Evolutionary conservation across 768 basidiomycete species (phyloP).

Genomic region (Tubosaeta sp.): DNA sequence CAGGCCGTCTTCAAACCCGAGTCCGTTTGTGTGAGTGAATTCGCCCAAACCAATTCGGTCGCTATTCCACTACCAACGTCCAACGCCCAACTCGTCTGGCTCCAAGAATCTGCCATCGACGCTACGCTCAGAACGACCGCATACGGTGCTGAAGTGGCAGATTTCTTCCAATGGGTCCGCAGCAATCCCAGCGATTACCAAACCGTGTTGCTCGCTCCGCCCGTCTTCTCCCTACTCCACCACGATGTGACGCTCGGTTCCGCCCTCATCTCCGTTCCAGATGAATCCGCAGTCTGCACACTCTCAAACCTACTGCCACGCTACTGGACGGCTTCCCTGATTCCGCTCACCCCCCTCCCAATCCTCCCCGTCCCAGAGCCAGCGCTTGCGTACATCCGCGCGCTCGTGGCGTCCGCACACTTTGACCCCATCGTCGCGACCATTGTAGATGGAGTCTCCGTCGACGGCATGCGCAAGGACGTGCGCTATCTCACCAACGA

Average conservation of each 20-base stretch:
- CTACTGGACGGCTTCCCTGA: constrained; percentile 65
- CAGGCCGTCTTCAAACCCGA: constrained; percentile 46
- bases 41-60: neutral
- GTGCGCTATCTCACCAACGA: constrained; percentile 86
- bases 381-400: constrained; percentile 51
- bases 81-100: constrained; percentile 52
- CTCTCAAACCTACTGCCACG: constrained; percentile 66
- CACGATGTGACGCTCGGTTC: constrained; percentile 33
- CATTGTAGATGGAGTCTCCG: constrained; percentile 64
- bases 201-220: constrained; percentile 11
- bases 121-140: constrained; percentile 34
- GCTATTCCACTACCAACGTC: constrained; percentile 22
- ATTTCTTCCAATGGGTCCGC: constrained; percentile 32
- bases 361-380: constrained; percentile 54
- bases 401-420: constrained; percentile 53
- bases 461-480: constrained; percentile 62
- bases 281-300: constrained; percentile 33
- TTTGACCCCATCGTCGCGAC: constrained; percentile 69
- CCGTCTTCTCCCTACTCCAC: constrained; percentile 38
- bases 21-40: constrained; percentile 34
- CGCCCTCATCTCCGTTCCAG: constrained; percentile 47
- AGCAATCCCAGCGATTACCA: constrained; percentile 20
- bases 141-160: constrained; percentile 32
- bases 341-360: constrained; percentile 48
- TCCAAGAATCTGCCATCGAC: constrained; percentile 54